phyloP scores from a whole-genome alignment of 225 moss, liverwort and hornwort species.

The Takakia lepidozioides region DNA sequence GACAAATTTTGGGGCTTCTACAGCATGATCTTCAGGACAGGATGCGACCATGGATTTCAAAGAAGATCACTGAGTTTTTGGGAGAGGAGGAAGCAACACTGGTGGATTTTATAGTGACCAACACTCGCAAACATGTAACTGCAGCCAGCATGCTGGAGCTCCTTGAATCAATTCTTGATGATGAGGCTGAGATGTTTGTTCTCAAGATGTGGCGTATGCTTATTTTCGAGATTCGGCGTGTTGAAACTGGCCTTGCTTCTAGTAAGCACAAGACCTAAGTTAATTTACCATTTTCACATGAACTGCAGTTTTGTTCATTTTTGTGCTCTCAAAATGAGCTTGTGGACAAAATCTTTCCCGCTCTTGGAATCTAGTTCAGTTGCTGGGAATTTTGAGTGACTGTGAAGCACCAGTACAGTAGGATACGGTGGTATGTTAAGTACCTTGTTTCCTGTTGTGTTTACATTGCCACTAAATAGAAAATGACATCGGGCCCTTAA shows the following conservation, averaged over 20 bases:
- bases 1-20: neutral
- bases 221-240: conserved; percentile 89
- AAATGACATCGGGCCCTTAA: too few species aligned
- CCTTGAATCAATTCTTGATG: conserved; percentile 80
- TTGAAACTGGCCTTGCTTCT: conserved; percentile 84
- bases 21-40: conserved; percentile 94
- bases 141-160: conserved; percentile 84
- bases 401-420: too few species aligned
- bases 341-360: too few species aligned
- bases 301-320: too few species aligned
- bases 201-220: conserved; percentile 99
- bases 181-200: conserved; percentile 96
- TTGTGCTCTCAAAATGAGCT: too few species aligned
- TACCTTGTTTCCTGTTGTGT: too few species aligned
- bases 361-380: too few species aligned
- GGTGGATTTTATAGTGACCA: conserved; percentile 94
- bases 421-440: too few species aligned
- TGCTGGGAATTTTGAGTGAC: too few species aligned
- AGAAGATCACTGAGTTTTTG: conserved; percentile 93
- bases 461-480: too few species aligned
- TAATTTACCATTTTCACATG: conserved; percentile 2
- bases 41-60: conserved; percentile 95
- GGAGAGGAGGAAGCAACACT: conserved; percentile 85
- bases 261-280: conserved; percentile 24
- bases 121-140: conserved; percentile 82